Evolutionary conservation across 495 filamentous ascomycete species (phyloP).

Genomic region (Neurospora cerealis): DNA sequence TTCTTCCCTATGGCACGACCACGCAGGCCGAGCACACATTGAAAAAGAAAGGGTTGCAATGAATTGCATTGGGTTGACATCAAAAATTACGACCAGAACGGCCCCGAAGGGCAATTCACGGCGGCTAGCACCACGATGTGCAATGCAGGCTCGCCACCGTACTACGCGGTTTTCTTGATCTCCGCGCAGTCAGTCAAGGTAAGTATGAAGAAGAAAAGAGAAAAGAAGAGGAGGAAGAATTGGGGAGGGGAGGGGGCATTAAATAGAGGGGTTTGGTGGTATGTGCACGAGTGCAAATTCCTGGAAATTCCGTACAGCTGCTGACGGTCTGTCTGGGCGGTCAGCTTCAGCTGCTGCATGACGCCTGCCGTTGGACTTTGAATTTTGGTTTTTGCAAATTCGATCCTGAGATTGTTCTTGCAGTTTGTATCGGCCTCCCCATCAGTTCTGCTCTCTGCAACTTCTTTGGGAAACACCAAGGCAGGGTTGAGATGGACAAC

Average conservation of each 20-base stretch:
- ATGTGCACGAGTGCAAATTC: conserved; percentile 1
- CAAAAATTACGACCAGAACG: not conserved
- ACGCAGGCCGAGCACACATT: conserved; percentile 6
- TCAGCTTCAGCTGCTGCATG: no score
- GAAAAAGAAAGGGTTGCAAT: conserved; percentile 7
- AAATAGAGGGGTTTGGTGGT: not conserved
- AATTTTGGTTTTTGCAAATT: no score
- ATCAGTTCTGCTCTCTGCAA: not conserved
- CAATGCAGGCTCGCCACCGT: not conserved
- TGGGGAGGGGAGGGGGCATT: not conserved
- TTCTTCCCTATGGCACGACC: conserved; percentile 13
- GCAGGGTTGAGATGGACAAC: not conserved
- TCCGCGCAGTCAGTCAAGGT: not conserved
- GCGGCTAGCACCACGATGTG: not conserved
- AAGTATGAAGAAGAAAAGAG: not conserved
- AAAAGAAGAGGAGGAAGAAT: not conserved
- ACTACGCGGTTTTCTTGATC: not conserved
- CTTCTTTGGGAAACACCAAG: not conserved
- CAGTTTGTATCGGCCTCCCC: not conserved
- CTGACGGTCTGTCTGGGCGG: not conserved
- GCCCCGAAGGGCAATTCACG: not conserved
- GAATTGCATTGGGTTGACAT: not conserved
- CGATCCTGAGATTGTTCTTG: no score
- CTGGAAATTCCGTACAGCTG: not conserved
- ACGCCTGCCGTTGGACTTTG: not conserved